These are phyloP conservation scores for Chalciporus sphaerocephalus DNA, from an alignment of 768 basidiomycete species.

Conservation along the genomic window DNA sequence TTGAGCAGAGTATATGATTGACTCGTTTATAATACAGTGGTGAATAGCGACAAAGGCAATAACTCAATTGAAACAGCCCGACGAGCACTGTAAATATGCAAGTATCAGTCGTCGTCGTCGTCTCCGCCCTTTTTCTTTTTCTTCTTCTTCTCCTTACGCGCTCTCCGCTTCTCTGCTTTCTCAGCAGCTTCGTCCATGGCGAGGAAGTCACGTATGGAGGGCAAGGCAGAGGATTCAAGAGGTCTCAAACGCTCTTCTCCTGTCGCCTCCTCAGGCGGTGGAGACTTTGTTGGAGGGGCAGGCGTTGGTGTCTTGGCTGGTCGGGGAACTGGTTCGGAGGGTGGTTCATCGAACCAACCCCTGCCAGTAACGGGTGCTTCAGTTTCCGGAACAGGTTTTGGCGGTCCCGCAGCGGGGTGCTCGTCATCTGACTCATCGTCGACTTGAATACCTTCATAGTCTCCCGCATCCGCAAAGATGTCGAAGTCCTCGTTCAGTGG, in stretches of 20 bases:
- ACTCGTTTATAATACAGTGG: not conserved
- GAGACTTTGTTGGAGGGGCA: slow-evolving; percentile 11
- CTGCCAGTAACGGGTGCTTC: slow-evolving; percentile 15
- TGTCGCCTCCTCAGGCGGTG: slow-evolving; percentile 7
- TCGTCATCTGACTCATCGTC: slow-evolving; percentile 50
- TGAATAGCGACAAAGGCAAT: too few species aligned
- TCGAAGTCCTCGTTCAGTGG: slow-evolving; percentile 62
- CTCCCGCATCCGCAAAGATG: slow-evolving; percentile 83
- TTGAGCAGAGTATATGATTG: too few species aligned
- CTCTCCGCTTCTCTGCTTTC: slow-evolving; percentile 61
- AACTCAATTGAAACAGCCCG: too few species aligned
- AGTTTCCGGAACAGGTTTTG: slow-evolving; percentile 6
- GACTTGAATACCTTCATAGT: slow-evolving; percentile 68
- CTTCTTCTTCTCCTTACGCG: slow-evolving; percentile 74
- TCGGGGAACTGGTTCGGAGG: slow-evolving; percentile 24
- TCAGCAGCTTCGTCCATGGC: slow-evolving; percentile 69
- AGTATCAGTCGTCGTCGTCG: slow-evolving; percentile 32
- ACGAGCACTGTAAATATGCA: slow-evolving; percentile 1
- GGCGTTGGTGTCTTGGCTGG: not conserved
- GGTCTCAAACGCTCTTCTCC: slow-evolving; percentile 59
- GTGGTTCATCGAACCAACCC: slow-evolving; percentile 47
- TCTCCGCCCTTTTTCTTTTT: slow-evolving; percentile 33
- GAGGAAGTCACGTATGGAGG: slow-evolving; percentile 79
- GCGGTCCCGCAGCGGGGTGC: slow-evolving; percentile 12
- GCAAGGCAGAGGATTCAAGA: slow-evolving; percentile 73